A percentile compares a stretch with the other conserved stretches of the same genome.
These are phyloP conservation scores for Strobilomyces echinocephalus DNA, from an alignment of 768 basidiomycete species.

Conservation along the genomic window DNA sequence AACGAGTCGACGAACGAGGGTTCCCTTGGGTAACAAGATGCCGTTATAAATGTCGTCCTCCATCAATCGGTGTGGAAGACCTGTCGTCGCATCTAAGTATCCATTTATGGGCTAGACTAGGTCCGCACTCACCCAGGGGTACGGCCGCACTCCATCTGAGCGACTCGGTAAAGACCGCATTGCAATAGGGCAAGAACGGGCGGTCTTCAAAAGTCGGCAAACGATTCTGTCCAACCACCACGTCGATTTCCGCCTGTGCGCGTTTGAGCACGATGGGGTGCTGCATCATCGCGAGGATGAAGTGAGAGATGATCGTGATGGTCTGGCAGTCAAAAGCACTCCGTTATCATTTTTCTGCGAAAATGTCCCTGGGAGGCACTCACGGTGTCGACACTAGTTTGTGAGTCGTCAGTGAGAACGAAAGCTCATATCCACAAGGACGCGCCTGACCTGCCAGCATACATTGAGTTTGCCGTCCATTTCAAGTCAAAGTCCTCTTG, in stretches of 20 bases:
- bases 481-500: constrained; percentile 64
- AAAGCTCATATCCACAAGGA: neutral
- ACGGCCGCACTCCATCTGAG: constrained; percentile 55
- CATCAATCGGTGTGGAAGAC: constrained; percentile 59
- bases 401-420: neutral
- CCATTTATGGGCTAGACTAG: neutral
- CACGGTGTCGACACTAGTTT: constrained; percentile 61
- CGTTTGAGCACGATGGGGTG: constrained; percentile 53
- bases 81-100: constrained; percentile 29
- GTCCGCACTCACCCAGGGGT: constrained; percentile 44
- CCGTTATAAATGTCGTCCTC: constrained; percentile 62
- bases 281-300: constrained; percentile 63
- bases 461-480: constrained; percentile 85
- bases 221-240: constrained; percentile 38
- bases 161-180: constrained; percentile 52
- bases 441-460: constrained; percentile 35
- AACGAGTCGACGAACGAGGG: constrained; percentile 37
- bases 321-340: constrained; percentile 35
- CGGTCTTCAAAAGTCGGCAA: constrained; percentile 60
- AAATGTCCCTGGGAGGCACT: constrained; percentile 1
- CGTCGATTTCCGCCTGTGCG: constrained; percentile 65
- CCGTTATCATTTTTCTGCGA: constrained; percentile 1
- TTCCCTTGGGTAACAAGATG: constrained; percentile 58
- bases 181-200: constrained; percentile 49
- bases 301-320: constrained; percentile 47